Evolutionary conservation across 345 rosid species (phyloP), one percentile per base, ranked within the genome.

Genomic region (Citrus medica): DNA sequence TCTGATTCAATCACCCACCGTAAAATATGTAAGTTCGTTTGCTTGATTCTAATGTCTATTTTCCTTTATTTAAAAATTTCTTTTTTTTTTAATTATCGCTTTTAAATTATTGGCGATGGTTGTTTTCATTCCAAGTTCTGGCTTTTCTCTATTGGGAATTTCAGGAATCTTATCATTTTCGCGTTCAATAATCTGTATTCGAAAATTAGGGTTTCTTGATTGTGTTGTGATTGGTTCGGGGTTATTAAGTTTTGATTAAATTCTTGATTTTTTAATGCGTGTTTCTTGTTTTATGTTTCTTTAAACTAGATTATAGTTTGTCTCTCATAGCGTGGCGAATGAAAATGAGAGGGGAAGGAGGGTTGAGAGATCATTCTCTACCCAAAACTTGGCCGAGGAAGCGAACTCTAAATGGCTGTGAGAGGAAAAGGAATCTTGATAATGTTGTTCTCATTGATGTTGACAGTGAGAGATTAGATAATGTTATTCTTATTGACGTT

Each of bases 361-460:
- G 81, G 46, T 84, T 87, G 79, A 80, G 90, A 82, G 80, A 86
- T 59, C 77, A 58, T 79, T 83, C 83, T 75, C 86, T 74, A 48
- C 77, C 80, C 59, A 84, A 82, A 73, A 55, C 88, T 58, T 79
- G 83, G 75, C 81, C 83, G 35, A 79, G 87, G 86, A 88, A 87
- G 79, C 82, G 84, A 74, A 79, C 76, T 27, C 73, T 78, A 25
- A 82, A 75, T 63, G 75, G 90, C 59, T 80, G 86, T 71, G 71
- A 71, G 58, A 83, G 75, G 63, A 82, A 84, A 53, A 82, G 84
- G 64, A 77, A 80, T 67, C 32, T 66, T 12, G 86, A 90, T 72
- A 84, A 92, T 83, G 78, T 89, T 79, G 85, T 90, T 75, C 30
- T 90, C 71, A 86, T 92, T 68, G 98, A 93, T 81, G 93, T 90